Evolutionary conservation across 768 basidiomycete species (phyloP), one percentile per base, ranked within the genome.

Genomic region (Arthromyces matolae): DNA sequence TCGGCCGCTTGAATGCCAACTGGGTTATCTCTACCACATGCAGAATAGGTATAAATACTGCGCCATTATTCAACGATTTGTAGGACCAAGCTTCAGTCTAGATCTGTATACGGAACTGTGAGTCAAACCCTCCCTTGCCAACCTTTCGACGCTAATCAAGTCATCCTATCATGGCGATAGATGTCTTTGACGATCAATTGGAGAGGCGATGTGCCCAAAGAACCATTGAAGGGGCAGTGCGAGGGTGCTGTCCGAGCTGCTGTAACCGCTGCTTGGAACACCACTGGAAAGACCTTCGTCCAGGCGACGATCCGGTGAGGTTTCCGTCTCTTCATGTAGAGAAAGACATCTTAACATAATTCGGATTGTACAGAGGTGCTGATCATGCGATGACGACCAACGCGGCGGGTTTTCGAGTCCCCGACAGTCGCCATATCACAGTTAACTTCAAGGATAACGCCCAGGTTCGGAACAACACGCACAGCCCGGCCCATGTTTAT

Each of bases 401-500:
- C n/a, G 12, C 23, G 8, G 3, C 3, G 10, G 47, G 47, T 18
- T 9, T 22, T 9, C 22, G 39, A 3, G 47, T 49, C 19, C 22
- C 5, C 2, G 38, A 40, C 16, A 25, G 20, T 22, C 47, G 47
- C 18, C 47, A 49, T 18, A 35, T 49, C 40, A 41, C 33, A 14
- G 40, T 29, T 10, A 42, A 36, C 33, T 49, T 27, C 18, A 49
- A 49, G 27, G 38, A 38, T 32, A n/a, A 7, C 3, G 27, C 29
- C 14, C n/a, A 31, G 18, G 24, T 41, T 39, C 8, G 14, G 24
- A 42, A 34, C n/a, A 42, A 35, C 9, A 49, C 27, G n/a, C 47
- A 49, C 20, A 29, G n/a, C 4, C 40, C 47, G 28, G 47, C 47
- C 8, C 38, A 49, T n/a, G 33, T 49, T n/a, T 49, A 42, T n/a